Evolutionary conservation across 2,329 filamentous ascomycete genomes (phyloP), one percentile per base, ranked within the genome.

Genomic region (Rhinocladiella mackenziei): DNA sequence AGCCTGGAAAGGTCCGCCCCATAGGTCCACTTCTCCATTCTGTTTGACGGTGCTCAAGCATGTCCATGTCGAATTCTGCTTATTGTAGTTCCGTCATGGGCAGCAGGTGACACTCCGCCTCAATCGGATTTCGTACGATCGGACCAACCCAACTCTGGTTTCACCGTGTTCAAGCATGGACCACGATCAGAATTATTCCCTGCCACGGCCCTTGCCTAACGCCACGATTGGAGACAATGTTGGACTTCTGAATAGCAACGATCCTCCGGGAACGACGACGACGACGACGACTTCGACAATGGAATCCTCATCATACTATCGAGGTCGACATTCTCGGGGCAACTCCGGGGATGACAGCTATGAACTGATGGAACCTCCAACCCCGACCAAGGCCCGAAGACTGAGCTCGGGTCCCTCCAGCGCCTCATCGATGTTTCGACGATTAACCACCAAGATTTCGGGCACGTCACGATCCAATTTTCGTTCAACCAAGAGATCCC

Each of bases 361-460:
- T 28, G 43, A 45, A 15, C 3, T 47, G 29, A 10, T 53, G 10
- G 50, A 50, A 43, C 50, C 45, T 11, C 18, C 36, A 9, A 40
- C 39, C 10, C 43, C 50, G 6, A n/a, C 25, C 1, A 53, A 50
- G 23, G 38, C 39, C 36, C 42, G 39, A 8, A 30, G 38, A 18
- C 26, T 33, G 5, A 40, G 36, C 18, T 5, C 39, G 5, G 43
- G 41, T 5, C 32, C 32, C 29, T 51, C 52, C 11, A 42, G 36
- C 25, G 44, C 50, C n/a, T 30, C 51, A 5, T 54, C 53, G 2
- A 29, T 57, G 29, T 34, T 57, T n/a, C 38, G 51, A 6, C 45
- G 51, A 1, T 39, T 56, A 31, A 54, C 49, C 22, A 56, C 53
- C 32, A 50, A 50, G 47, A 34, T 35, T 40, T 46, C 45, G 19